These are phyloP conservation scores for Nannizzia gypsea DNA, from an alignment of 2,329 filamentous ascomycete species.

Conservation along the genomic window DNA sequence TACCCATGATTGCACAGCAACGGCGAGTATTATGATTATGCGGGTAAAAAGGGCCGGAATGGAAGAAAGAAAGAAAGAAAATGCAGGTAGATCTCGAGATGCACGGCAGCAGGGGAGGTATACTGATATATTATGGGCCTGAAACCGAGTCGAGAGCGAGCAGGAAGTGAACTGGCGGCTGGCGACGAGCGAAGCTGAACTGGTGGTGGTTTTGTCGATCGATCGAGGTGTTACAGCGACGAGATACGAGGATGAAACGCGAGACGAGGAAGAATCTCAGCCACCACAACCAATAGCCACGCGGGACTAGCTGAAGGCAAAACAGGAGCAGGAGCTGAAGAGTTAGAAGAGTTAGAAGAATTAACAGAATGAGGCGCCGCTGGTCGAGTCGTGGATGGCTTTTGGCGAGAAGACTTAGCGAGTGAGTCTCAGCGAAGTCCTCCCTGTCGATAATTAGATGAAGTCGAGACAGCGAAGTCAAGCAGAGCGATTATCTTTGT, in stretches of 20 bases:
- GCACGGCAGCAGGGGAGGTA: background rate
- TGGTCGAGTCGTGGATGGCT: no score
- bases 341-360: no score
- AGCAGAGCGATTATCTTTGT: background rate
- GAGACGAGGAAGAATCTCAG: background rate
- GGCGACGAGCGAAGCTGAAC: no score
- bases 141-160: background rate
- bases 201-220: background rate
- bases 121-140: background rate
- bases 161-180: background rate
- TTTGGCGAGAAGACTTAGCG: no score
- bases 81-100: background rate
- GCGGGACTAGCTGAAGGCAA: background rate
- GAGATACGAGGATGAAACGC: constrained; percentile 1
- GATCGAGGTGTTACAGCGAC: no score
- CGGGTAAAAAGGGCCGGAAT: background rate
- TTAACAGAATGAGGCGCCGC: no score
- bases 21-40: background rate
- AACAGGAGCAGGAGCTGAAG: no score
- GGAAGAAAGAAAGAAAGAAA: background rate
- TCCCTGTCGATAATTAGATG: no score
- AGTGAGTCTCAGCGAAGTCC: no score
- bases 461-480: background rate
- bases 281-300: constrained; percentile 1
- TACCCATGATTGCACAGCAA: constrained; percentile 25